phyloP scores from a whole-genome alignment of 371 early-diverging fungal species.

The Rhizomucor miehei region DNA sequence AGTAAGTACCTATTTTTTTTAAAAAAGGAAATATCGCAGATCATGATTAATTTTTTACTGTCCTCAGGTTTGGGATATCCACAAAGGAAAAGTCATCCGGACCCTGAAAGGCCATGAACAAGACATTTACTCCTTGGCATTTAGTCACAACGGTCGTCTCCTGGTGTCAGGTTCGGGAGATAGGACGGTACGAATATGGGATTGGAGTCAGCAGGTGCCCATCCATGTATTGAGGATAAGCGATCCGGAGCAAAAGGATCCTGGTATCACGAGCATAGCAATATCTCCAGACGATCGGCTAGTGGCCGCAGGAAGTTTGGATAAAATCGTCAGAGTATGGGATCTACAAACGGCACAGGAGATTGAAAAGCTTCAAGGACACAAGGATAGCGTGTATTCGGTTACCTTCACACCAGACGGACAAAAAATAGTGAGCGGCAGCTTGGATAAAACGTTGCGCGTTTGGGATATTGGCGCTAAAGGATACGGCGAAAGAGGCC shows the following conservation, averaged over 20 bases:
- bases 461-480: conserved; percentile 83
- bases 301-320: conserved; percentile 91
- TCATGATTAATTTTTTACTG: background rate
- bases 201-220: conserved; percentile 72
- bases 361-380: conserved; percentile 90
- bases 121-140: conserved; percentile 97
- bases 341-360: conserved; percentile 79
- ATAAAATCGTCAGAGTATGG: conserved; percentile 94
- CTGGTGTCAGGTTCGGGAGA: conserved; percentile 97
- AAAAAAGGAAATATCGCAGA: background rate
- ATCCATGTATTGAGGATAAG: conserved; percentile 76
- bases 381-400: conserved; percentile 95
- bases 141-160: conserved; percentile 88
- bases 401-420: conserved; percentile 97
- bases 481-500: conserved; percentile 20
- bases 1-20: conserved; percentile 32
- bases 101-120: conserved; percentile 89
- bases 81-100: conserved; percentile 64
- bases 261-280: conserved; percentile 94
- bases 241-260: conserved; percentile 81
- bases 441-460: conserved; percentile 93
- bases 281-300: conserved; percentile 80
- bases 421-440: conserved; percentile 87
- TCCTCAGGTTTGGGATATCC: conserved; percentile 76
- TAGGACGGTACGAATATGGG: conserved; percentile 88